Conservation (phyloP, 1,139 yeast species). For the Scheffersomyces insectosa region DNA sequence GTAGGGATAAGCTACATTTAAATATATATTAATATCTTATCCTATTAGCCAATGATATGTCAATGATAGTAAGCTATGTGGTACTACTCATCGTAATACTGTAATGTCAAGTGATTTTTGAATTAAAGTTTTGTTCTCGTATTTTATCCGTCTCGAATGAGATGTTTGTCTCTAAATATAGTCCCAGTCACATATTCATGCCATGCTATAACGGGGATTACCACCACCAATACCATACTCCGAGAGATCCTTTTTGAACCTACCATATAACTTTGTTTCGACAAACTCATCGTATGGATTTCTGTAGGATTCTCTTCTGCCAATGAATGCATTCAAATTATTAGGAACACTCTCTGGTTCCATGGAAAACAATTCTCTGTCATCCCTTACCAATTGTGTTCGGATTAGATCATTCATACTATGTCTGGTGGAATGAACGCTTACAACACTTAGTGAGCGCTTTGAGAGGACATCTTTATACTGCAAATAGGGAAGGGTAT, state of each 20-base stretch:
- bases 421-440: neutral
- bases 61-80: too few species aligned
- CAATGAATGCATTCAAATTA: neutral
- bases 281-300: conserved; percentile 5
- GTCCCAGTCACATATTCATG: neutral
- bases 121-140: too few species aligned
- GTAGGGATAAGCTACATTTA: too few species aligned
- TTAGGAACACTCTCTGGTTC: neutral
- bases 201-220: conserved; percentile 7
- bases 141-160: too few species aligned
- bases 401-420: neutral
- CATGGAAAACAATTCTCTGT: neutral
- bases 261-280: conserved; percentile 3
- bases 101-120: too few species aligned
- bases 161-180: too few species aligned
- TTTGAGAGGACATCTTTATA: neutral
- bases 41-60: too few species aligned
- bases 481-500: conserved; percentile 11
- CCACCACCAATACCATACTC: conserved; percentile 8
- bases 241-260: neutral
- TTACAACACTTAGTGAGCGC: neutral
- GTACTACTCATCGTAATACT: too few species aligned
- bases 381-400: neutral
- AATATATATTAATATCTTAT: too few species aligned
- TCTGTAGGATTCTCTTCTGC: neutral